These are phyloP conservation scores for Phoma herbarum DNA, from an alignment of 2,329 filamentous ascomycete genomes.

Conservation along the genomic window DNA sequence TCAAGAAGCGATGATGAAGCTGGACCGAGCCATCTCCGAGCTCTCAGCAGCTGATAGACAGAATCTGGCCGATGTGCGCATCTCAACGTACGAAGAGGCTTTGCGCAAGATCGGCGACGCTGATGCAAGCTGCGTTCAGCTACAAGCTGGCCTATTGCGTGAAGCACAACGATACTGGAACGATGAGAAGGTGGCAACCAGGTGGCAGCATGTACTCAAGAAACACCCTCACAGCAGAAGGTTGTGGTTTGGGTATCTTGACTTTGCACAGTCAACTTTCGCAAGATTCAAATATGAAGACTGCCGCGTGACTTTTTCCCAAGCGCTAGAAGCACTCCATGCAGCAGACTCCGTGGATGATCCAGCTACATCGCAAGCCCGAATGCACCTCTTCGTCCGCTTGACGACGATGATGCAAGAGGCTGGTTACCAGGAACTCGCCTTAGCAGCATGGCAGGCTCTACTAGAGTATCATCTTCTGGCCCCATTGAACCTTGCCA, in stretches of 20 bases:
- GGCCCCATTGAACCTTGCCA: constrained; percentile 61
- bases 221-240: constrained; percentile 65
- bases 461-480: constrained; percentile 76
- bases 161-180: constrained; percentile 82
- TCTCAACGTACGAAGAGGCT: constrained; percentile 82
- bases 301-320: constrained; percentile 66
- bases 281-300: constrained; percentile 73
- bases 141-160: constrained; percentile 74
- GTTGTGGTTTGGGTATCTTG: constrained; percentile 77
- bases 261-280: constrained; percentile 75
- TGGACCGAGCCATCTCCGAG: constrained; percentile 56
- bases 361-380: constrained; percentile 24
- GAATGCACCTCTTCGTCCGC: constrained; percentile 76
- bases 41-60: constrained; percentile 68
- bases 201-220: constrained; percentile 71
- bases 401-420: constrained; percentile 78
- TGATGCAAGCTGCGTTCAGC: constrained; percentile 60
- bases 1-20: constrained; percentile 73
- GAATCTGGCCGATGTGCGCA: constrained; percentile 79
- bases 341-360: background rate
- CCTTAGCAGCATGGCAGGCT: constrained; percentile 84
- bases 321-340: constrained; percentile 61
- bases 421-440: constrained; percentile 79
- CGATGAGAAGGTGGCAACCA: constrained; percentile 64
- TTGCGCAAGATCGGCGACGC: constrained; percentile 64